Evolutionary conservation across 2,329 filamentous ascomycete species (phyloP).

Genomic region (Sclerotinia subarctica): DNA sequence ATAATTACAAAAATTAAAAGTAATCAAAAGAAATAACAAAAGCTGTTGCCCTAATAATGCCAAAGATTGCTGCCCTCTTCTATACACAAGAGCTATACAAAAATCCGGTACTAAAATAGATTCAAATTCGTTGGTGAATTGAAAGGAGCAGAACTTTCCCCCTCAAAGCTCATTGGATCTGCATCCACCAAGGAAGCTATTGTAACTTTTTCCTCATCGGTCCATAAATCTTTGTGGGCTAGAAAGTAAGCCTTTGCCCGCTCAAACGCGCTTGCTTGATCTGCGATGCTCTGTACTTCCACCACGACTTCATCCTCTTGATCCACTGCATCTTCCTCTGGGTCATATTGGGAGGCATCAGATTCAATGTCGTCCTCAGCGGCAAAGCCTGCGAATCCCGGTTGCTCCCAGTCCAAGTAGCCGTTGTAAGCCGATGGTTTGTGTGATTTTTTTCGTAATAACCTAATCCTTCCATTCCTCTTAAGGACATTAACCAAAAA

Average conservation of each 20-base stretch:
- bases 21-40: background rate
- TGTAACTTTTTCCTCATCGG: background rate
- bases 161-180: background rate
- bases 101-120: background rate
- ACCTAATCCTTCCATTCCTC: background rate
- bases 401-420: background rate
- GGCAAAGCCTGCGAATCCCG: too few species aligned
- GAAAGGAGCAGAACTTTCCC: too few species aligned
- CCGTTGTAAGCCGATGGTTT: background rate
- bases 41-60: background rate
- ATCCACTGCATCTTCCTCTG: background rate
- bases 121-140: too few species aligned
- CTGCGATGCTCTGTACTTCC: background rate
- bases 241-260: too few species aligned
- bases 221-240: background rate
- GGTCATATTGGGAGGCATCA: background rate
- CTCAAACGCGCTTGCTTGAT: background rate
- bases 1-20: background rate
- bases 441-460: background rate
- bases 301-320: background rate
- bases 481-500: background rate
- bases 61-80: background rate
- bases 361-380: background rate
- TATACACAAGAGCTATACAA: background rate
- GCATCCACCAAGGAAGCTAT: background rate